phyloP scores from a whole-genome alignment of 176 grass and related monocot genomes.

The Oryza australiensis region DNA sequence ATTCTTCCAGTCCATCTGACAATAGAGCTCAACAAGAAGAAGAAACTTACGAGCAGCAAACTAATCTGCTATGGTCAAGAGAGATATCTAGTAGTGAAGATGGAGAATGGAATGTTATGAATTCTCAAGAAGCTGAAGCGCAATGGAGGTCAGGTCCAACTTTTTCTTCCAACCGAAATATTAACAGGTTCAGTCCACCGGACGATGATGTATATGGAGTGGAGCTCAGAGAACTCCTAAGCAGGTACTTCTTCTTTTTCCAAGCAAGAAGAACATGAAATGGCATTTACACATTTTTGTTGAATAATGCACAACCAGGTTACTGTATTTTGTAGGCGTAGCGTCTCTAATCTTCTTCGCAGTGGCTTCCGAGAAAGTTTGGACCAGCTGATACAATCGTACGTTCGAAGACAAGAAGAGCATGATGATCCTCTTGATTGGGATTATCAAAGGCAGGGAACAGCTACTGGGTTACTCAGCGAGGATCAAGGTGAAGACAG shows the following conservation, averaged over 20 bases:
- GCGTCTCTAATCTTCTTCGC: slow-evolving; percentile 86
- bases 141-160: slow-evolving; percentile 46
- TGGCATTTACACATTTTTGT: neutral
- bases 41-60: slow-evolving; percentile 17
- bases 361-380: slow-evolving; percentile 79
- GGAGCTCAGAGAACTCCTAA: slow-evolving; percentile 87
- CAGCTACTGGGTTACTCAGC: slow-evolving; percentile 7
- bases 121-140: slow-evolving; percentile 46
- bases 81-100: slow-evolving; percentile 40
- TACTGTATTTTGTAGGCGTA: slow-evolving; percentile 55
- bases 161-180: slow-evolving; percentile 36
- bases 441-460: slow-evolving; percentile 46
- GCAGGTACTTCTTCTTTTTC: slow-evolving; percentile 54
- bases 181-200: slow-evolving; percentile 57
- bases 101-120: slow-evolving; percentile 59
- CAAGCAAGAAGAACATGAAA: neutral
- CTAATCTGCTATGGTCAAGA: slow-evolving; percentile 31
- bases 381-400: slow-evolving; percentile 88
- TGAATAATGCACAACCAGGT: neutral
- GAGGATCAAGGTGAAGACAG: slow-evolving; percentile 31
- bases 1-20: slow-evolving; percentile 13
- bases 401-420: slow-evolving; percentile 77
- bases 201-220: slow-evolving; percentile 73
- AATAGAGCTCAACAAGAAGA: neutral
- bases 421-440: slow-evolving; percentile 44